A percentile compares a stretch with the other conserved stretches of the same genome.
Conservation (phyloP, 1,284 basidiomycete genomes). For the Ceratobasidium sp. region DNA sequence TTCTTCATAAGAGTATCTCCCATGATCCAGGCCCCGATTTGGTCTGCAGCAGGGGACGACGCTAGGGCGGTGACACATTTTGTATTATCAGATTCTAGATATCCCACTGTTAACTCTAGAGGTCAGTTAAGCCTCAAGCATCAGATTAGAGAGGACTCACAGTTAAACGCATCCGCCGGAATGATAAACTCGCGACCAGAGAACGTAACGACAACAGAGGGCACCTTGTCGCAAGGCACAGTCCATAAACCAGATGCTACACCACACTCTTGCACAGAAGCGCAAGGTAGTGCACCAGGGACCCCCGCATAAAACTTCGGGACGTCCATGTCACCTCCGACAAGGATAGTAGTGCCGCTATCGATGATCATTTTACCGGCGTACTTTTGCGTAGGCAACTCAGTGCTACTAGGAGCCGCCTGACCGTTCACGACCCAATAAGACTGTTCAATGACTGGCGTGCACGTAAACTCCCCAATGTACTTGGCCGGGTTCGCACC, state of each 20-base stretch:
- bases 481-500: slow-evolving; percentile 68
- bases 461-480: slow-evolving; percentile 53
- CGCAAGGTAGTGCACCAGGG: neutral
- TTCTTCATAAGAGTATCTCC: slow-evolving; percentile 75
- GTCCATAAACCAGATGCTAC: neutral
- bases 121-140: neutral
- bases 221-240: slow-evolving; percentile 6
- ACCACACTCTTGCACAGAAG: neutral
- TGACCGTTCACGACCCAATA: slow-evolving; percentile 32
- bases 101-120: neutral
- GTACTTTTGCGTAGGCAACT: neutral
- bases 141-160: neutral
- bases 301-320: neutral
- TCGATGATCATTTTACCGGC: slow-evolving; percentile 53
- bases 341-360: slow-evolving; percentile 59
- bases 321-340: slow-evolving; percentile 46
- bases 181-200: slow-evolving; percentile 59
- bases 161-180: slow-evolving; percentile 78
- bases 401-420: slow-evolving; percentile 13
- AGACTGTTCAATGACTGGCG: neutral
- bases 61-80: slow-evolving; percentile 79
- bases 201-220: slow-evolving; percentile 54
- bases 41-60: slow-evolving; percentile 51
- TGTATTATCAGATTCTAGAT: neutral
- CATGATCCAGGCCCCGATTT: slow-evolving; percentile 68